A percentile compares a stretch with the other conserved stretches of the same genome.
Conservation (phyloP, 2,329 filamentous ascomycete genomes). For the Juglanconis sp. region DNA sequence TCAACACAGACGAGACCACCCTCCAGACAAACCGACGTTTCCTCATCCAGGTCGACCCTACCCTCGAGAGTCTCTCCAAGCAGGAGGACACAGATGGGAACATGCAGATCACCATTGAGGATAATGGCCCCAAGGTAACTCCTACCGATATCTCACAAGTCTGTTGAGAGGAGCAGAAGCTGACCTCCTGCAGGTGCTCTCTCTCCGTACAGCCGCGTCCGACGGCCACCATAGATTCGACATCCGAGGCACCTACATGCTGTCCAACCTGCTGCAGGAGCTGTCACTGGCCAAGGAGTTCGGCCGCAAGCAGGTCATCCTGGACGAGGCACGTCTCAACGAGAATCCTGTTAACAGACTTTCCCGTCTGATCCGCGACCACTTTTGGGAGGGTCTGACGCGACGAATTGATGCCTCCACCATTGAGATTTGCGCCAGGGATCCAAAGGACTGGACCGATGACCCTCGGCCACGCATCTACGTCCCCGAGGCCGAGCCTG, state of each 20-base stretch:
- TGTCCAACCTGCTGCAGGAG: constrained; percentile 94
- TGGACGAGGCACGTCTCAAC: constrained; percentile 87
- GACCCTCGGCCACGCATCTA: constrained; percentile 91
- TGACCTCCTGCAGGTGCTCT: constrained; percentile 58
- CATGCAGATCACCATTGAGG: constrained; percentile 96
- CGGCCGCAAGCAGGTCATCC: constrained; percentile 81
- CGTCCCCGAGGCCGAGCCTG: constrained; percentile 76
- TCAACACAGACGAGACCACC: constrained; percentile 64
- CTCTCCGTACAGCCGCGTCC: constrained; percentile 79
- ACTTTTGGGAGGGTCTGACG: constrained; percentile 91
- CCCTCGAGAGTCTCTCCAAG: constrained; percentile 71
- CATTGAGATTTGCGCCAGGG: constrained; percentile 79
- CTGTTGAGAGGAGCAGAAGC: background rate
- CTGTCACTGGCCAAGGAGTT: constrained; percentile 88
- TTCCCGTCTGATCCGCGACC: constrained; percentile 78
- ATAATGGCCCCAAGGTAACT: constrained; percentile 81
- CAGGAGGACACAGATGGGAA: constrained; percentile 94
- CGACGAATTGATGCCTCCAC: constrained; percentile 84
- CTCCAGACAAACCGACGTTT: constrained; percentile 69
- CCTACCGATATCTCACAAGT: background rate
- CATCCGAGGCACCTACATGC: constrained; percentile 92
- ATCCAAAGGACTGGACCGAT: constrained; percentile 88
- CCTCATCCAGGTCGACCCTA: constrained; percentile 81
- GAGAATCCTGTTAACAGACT: constrained; percentile 93
- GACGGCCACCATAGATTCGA: constrained; percentile 86